Evolutionary conservation across 371 early-diverging fungal species (phyloP), one percentile per base, ranked within the genome.

Genomic region (Rhizopus microsporus): DNA sequence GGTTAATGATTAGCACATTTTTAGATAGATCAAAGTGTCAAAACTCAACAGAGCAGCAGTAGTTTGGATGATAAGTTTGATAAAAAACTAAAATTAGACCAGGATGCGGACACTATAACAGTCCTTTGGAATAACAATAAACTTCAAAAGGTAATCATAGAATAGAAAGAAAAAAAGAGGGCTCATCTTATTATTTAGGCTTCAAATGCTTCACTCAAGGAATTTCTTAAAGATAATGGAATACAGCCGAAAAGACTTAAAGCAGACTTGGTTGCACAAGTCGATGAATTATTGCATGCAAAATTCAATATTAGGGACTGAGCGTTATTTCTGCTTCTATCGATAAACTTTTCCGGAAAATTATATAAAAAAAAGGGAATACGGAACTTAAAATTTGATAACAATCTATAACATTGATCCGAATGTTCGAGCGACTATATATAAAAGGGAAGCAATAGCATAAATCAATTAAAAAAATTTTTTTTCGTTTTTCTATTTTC

Each of bases 201-300:
- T 35, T 76, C 86, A 1, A 78, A 87, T 43, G 70, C 73, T 6
- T 63, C 55, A 9, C 54, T 89, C 40, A 85, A 72, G 48, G 80
- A 66, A 17, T 89, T 76, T 52, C 55, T 88, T 40, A 52, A 33
- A 34, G 54, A 67, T 38, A 68, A 67, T 12, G 75, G 74, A 9
- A 35, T 71, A 10, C 63, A 70, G 12, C 71, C 82, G 0, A 56
- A 65, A 9, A 68, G 51, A 6, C 70, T 65, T 57, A 88, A 88
- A 65, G 80, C 37, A 16, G 34, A 34, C 12, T n/a, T 35, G 51
- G 32, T 50, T 50, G 15, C 34, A 34, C 32, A 50, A 34, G 15
- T 7, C 37, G 10, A 35, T n/a, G 31, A 35, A 10, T 37, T 51
- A n/a, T 9, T 35, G 46, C 30, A 16, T 37, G 16, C 9, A 16